Base-by-base conservation (phyloP, 768 basidiomycete species). In the Naganishia randhawae region DNA sequence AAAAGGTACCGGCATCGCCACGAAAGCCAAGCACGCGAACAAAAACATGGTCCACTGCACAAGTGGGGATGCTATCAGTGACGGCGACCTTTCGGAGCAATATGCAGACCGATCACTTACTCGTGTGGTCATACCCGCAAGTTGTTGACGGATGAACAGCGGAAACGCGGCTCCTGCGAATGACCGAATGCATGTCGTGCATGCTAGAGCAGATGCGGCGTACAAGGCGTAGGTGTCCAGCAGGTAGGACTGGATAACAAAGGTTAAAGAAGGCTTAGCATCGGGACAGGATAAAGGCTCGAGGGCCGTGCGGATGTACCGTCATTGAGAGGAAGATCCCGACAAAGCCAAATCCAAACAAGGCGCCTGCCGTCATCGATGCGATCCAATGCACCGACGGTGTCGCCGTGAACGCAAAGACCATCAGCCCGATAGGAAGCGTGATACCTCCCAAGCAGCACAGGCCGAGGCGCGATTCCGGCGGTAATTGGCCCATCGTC, bases 151-250 rank as follows among this genome's bases (percentile, higher is more conserved):
- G 2, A 86, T 88, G 71, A 91, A 91, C 17, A 91, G 79, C 2
- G 89, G 90, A 74, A 91, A 90, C 1, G 84, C 86, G 63, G 89
- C 90, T 0, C 89, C 89, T 0, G 85, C 85, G 0, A 89, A 65
- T 0, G 87, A 85, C 22, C 89, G 85, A 9, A 89, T 75, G 74
- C 77, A 87, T 0, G 86, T 80, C 19, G 85, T 85, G 0, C 87
- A 87, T 0, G 87, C 88, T 7, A 91, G 78, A 2, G 88, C 86
- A 2, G 75, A 77, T 0, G 79, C 80, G 6, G 80, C 75, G 55
- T 75, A 71, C 9, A 77, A 39, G 13, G 73, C 85, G 64, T 67
- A 78, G 1, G 54, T 68, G 67, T 74, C 68, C 29, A 73, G 14
- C 53, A 50, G 51, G 29, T 68, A 53, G 39, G 85, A 45, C 37